Evolutionary conservation across 352 stramenopile species (phyloP), one percentile per base, ranked within the genome.

Genomic region (Phytopythium helicoides): DNA sequence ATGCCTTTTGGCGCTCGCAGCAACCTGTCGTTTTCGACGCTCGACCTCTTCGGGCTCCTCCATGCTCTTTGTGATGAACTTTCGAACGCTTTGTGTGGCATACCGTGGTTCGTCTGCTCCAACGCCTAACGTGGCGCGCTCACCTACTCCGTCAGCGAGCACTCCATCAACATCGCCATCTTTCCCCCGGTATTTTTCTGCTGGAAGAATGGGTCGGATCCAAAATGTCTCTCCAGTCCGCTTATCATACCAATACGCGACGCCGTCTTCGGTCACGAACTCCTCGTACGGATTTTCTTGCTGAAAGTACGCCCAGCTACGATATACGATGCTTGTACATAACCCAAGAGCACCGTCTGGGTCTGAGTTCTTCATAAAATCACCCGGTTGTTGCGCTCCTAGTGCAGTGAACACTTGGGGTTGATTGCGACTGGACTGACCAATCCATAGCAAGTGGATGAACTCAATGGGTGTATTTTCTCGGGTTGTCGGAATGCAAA

Each of bases 261-360:
- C 66, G 12, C 92, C 91, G 46, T 97, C 89, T 28, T 93, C 86
- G 1, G 89, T 97, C 49, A 75, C 58, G 58, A 97, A 98, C 68
- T 97, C 88, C 46, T 98, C 88, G 38, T 86, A 92, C 6, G 75
- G 67, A 53, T 54, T 71, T 23, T 69, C 68, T 26, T 60, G 72
- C 65, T 98, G 94, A 65, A 92, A 81, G 60, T 96, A 98, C 4
- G 81, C 86, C 88, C 90, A 98, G 36, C 86, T 97, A 3, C 94
- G 76, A 49, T 98, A 97, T 6, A 98, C 79, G 12, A 92, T 66
- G 38, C 85, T 92, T 3, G 89, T 84, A 42, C 87, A 94, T 21
- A 72, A 41, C 10, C 92, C 94, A 36, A 98, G 68, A 1, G 86
- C 73, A 2, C 74, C 75, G 12, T 85, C 53, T 19, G 72, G 63